A percentile compares a stretch with the other conserved stretches of the same genome.
These are phyloP conservation scores for Nissolia schottii DNA, from an alignment of 306 rosid species.

Conservation along the genomic window DNA sequence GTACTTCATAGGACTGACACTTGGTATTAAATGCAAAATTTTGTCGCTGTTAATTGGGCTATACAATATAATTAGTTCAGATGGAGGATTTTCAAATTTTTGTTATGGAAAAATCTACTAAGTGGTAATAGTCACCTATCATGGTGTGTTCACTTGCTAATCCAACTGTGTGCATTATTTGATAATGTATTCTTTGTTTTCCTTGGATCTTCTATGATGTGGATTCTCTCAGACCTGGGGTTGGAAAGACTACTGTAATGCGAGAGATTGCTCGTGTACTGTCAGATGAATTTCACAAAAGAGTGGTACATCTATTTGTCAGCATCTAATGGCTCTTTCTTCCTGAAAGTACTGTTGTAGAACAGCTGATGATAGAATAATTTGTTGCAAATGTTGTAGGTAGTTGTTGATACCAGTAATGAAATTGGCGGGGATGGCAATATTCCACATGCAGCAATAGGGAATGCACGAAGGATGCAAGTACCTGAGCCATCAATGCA, in stretches of 20 bases:
- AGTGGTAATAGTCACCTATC: slow-evolving; percentile 1
- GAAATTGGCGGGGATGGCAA: slow-evolving; percentile 74
- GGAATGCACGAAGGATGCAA: slow-evolving; percentile 69
- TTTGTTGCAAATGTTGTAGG: slow-evolving; percentile 36
- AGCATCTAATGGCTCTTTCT: neutral
- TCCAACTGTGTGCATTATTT: neutral
- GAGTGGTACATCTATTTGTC: slow-evolving; percentile 53
- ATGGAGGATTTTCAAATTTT: neutral
- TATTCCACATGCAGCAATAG: slow-evolving; percentile 70
- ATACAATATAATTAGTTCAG: neutral
- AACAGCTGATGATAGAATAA: slow-evolving; percentile 7
- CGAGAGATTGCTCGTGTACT: slow-evolving; percentile 65
- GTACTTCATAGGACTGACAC: neutral
- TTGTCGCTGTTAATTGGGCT: neutral
- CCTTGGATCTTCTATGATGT: neutral
- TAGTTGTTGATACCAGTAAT: slow-evolving; percentile 70
- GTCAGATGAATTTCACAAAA: slow-evolving; percentile 60
- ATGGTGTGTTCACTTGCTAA: neutral
- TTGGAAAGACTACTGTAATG: slow-evolving; percentile 71
- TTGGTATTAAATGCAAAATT: neutral
- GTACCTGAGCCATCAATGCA: slow-evolving; percentile 66
- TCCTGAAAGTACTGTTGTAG: neutral
- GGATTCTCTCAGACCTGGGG: slow-evolving; percentile 59
- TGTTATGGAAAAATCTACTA: neutral
- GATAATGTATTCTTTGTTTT: neutral